Evolutionary conservation across 1,284 basidiomycete species (phyloP).

Genomic region (Porogramme epimiltina): DNA sequence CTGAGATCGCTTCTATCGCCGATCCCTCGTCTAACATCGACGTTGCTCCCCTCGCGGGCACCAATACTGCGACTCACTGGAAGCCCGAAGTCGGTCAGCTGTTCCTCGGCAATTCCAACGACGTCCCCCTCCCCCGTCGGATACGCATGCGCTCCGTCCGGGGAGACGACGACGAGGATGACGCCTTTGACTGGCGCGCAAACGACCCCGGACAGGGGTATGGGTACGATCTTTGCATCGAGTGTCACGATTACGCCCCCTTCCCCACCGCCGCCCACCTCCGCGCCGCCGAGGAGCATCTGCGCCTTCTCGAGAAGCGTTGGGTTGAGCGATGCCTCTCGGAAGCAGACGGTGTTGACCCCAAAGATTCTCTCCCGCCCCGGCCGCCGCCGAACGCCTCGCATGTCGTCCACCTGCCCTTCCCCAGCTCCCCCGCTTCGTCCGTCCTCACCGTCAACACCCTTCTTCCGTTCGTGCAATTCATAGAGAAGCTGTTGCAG

Average conservation of each 20-base stretch:
- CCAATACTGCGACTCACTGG: constrained; percentile 47
- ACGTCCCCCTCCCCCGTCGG: constrained; percentile 58
- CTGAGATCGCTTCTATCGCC: constrained; percentile 50
- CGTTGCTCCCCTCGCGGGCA: constrained; percentile 28
- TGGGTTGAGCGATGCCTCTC: constrained; percentile 52
- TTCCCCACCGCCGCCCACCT: constrained; percentile 65
- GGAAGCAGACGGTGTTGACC: constrained; percentile 29
- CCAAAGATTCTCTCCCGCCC: constrained; percentile 45
- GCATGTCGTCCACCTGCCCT: constrained; percentile 72
- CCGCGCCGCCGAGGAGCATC: constrained; percentile 70
- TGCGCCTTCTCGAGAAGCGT: constrained; percentile 60
- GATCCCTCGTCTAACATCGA: constrained; percentile 9
- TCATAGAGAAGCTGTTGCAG: constrained; percentile 60
- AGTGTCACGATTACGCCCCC: constrained; percentile 79
- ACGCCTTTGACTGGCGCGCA: constrained; percentile 56
- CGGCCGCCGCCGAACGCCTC: constrained; percentile 71
- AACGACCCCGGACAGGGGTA: constrained; percentile 63
- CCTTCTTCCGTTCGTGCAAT: constrained; percentile 59
- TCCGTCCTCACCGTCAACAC: constrained; percentile 48
- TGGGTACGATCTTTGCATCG: constrained; percentile 83
- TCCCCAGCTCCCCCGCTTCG: constrained; percentile 65
- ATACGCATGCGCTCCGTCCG: constrained; percentile 27
- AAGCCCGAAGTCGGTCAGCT: constrained; percentile 62
- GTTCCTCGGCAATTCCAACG: constrained; percentile 77
- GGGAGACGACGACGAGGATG: constrained; percentile 30